phyloP scores from a whole-genome alignment of 2,329 filamentous ascomycete species.

The Ascosphaera pollenicola region DNA sequence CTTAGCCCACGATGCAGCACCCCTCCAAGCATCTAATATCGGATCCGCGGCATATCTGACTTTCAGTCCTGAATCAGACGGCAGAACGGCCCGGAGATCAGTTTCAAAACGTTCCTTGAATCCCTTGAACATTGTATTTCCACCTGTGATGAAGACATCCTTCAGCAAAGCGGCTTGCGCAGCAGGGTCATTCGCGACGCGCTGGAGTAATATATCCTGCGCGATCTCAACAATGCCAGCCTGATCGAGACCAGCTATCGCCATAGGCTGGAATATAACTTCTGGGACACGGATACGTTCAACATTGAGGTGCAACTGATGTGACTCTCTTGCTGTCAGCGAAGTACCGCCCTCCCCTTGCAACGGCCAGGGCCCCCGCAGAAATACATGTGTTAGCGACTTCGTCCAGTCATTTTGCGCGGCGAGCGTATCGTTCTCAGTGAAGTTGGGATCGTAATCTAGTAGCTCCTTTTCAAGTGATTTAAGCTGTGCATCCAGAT shows the following conservation, averaged over 20 bases:
- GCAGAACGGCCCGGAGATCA: conserved; percentile 52
- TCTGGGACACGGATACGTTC: conserved; percentile 89
- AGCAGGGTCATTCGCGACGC: conserved; percentile 32
- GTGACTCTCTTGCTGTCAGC: conserved; percentile 54
- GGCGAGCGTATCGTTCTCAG: conserved; percentile 75
- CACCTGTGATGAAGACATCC: conserved; percentile 89
- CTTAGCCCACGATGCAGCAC: conserved; percentile 64
- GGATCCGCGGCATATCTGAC: conserved; percentile 57
- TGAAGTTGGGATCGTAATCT: conserved; percentile 68
- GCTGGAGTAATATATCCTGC: conserved; percentile 68
- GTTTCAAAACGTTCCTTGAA: conserved; percentile 63
- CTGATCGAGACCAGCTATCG: conserved; percentile 81
- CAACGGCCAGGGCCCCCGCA: conserved; percentile 69
- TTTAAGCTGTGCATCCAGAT: conserved; percentile 52
- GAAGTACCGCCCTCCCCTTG: conserved; percentile 26
- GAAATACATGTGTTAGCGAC: conserved; percentile 70
- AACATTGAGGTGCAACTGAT: conserved; percentile 89
- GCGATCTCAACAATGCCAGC: conserved; percentile 84
- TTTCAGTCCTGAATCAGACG: conserved; percentile 41
- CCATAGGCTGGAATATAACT: conserved; percentile 64
- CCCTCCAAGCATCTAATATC: conserved; percentile 76
- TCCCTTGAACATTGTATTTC: conserved; percentile 64
- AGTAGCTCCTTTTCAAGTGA: conserved; percentile 66
- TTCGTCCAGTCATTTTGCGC: conserved; percentile 93
- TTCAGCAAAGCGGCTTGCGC: conserved; percentile 49